Conservation (phyloP, 202 grass and related monocot genomes). For the Musa balbisiana region DNA sequence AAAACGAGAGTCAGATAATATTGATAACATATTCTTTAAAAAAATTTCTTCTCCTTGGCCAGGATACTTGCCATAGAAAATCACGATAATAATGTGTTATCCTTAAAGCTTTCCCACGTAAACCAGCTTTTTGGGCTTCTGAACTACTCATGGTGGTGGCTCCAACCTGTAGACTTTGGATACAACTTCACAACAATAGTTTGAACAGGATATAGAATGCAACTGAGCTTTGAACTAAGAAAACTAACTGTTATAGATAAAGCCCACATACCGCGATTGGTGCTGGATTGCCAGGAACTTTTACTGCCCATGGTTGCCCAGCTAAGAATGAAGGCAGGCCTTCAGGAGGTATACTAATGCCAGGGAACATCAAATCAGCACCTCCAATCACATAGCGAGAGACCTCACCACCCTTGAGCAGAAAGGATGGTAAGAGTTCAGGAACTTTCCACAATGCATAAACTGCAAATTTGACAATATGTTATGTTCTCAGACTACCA, state of each 20-base stretch:
- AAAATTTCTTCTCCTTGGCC: background rate
- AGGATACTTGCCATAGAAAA: constrained; percentile 73
- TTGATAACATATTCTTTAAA: background rate
- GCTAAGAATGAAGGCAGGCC: constrained; percentile 73
- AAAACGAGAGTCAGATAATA: background rate
- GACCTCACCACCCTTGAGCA: constrained; percentile 87
- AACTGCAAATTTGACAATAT: constrained; percentile 43
- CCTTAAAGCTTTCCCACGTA: constrained; percentile 80
- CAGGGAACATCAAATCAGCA: constrained; percentile 98
- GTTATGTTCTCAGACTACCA: background rate
- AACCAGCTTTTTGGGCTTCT: constrained; percentile 65
- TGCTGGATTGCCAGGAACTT: constrained; percentile 78
- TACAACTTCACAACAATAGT: constrained; percentile 13
- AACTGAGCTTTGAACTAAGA: background rate
- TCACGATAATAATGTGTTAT: constrained; percentile 76
- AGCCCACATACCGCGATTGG: constrained; percentile 75
- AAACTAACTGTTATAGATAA: constrained; percentile 5
- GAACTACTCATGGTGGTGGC: constrained; percentile 63
- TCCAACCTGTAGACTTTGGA: constrained; percentile 46
- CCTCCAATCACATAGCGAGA: constrained; percentile 71
- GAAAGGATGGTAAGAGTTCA: constrained; percentile 77
- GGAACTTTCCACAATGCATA: constrained; percentile 86
- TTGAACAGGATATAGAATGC: background rate
- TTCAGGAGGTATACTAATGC: constrained; percentile 68
- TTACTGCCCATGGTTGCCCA: constrained; percentile 81